Percentiles rank a stretch among this genome's conserved stretches.
These are phyloP conservation scores for Datisca glomerata DNA, from an alignment of 306 rosid species.

Conservation along the genomic window DNA sequence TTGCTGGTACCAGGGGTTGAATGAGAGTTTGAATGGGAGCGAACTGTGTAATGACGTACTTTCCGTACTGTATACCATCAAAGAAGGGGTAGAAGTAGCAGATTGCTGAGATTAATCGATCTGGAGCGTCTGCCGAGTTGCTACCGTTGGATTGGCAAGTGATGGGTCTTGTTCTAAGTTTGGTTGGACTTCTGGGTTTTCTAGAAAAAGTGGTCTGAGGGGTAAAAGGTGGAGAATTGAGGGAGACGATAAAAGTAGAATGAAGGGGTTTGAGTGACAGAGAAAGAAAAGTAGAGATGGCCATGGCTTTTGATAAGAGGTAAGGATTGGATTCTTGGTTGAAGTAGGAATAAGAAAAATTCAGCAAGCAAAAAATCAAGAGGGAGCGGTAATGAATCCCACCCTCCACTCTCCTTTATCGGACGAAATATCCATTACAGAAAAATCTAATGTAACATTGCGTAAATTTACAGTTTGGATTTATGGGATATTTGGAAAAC, in stretches of 20 bases:
- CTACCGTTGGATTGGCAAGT: conserved; percentile 50
- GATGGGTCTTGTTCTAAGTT: conserved; percentile 17
- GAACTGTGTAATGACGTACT: conserved; percentile 65
- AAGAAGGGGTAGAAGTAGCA: conserved; percentile 91
- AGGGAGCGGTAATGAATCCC: too few species aligned
- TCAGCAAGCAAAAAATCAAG: neutral
- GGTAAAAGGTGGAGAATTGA: conserved; percentile 18
- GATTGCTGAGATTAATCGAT: conserved; percentile 76
- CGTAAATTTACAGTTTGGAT: too few species aligned
- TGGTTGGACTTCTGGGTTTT: conserved; percentile 21
- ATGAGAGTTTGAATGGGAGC: conserved; percentile 55
- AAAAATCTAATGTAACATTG: too few species aligned
- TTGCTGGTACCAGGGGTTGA: conserved; percentile 74
- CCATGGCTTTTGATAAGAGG: conserved; percentile 20
- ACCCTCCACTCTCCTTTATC: too few species aligned
- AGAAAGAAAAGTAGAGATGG: conserved; percentile 26
- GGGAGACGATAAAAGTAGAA: conserved; percentile 2
- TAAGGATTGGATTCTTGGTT: too few species aligned
- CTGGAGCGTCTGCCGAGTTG: conserved; percentile 51
- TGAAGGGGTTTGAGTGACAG: conserved; percentile 28
- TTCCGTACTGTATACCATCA: conserved; percentile 84
- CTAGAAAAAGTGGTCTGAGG: conserved; percentile 17
- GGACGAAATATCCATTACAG: too few species aligned
- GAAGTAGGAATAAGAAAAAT: too few species aligned
- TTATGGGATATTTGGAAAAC: too few species aligned